phyloP scores from a whole-genome alignment of 495 filamentous ascomycete species.

The Xeromyces bisporus region DNA sequence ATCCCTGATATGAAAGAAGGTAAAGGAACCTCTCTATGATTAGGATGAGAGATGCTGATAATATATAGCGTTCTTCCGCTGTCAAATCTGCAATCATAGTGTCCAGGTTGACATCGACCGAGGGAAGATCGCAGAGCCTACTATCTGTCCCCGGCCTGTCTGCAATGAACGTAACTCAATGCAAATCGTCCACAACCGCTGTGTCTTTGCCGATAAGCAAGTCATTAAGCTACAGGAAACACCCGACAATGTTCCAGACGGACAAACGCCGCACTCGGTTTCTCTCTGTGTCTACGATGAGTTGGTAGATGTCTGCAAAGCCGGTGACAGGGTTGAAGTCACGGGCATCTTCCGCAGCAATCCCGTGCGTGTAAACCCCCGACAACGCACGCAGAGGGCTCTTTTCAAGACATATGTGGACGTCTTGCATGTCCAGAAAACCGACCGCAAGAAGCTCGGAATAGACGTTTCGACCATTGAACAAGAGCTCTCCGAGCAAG shows the following conservation, averaged over 20 bases:
- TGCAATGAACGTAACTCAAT: constrained; percentile 85
- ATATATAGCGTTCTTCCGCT: constrained; percentile 76
- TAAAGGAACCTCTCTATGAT: constrained; percentile 18
- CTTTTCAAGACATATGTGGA: constrained; percentile 98
- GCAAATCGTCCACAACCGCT: constrained; percentile 96
- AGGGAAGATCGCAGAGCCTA: constrained; percentile 90
- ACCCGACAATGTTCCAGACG: constrained; percentile 81
- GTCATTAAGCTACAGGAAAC: constrained; percentile 98
- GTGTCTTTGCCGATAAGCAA: constrained; percentile 88
- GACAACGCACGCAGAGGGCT: constrained; percentile 79
- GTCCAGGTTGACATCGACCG: constrained; percentile 83
- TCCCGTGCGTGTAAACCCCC: constrained; percentile 86
- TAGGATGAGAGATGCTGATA: no score
- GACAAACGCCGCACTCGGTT: constrained; percentile 93
- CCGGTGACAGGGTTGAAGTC: constrained; percentile 88
- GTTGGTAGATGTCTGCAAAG: constrained; percentile 92
- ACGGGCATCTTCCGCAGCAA: constrained; percentile 94
- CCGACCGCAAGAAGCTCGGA: constrained; percentile 84
- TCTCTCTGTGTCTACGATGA: constrained; percentile 95
- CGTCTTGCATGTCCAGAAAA: constrained; percentile 87
- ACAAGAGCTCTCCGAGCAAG: constrained; percentile 61
- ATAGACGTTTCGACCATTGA: constrained; percentile 82
- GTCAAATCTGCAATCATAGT: constrained; percentile 78
- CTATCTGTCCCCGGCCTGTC: constrained; percentile 66
- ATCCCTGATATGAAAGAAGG: constrained; percentile 96